These are phyloP conservation scores for Grigorovia jiainica DNA, from an alignment of 805 yeast species.

Conservation along the genomic window DNA sequence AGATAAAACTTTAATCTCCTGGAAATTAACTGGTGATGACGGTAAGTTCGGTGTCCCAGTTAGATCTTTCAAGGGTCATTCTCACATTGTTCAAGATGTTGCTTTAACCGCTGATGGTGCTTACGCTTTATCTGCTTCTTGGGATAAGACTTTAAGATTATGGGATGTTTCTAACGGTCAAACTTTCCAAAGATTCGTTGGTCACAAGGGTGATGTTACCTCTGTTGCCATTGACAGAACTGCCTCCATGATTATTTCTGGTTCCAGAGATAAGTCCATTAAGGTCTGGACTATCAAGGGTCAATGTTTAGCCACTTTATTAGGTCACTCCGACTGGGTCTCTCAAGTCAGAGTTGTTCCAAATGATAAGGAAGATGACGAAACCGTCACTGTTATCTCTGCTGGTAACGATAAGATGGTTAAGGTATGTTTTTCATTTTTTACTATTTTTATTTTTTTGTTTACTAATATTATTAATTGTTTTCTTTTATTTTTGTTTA, in stretches of 20 bases:
- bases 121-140: conserved; percentile 96
- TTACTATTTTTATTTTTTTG: conserved; percentile 1
- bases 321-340: conserved; percentile 99
- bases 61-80: conserved; percentile 95
- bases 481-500: conserved; percentile 1
- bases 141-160: conserved; percentile 98
- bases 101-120: conserved; percentile 96
- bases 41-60: conserved; percentile 97
- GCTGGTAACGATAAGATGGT: conserved; percentile 99
- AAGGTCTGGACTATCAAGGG: conserved; percentile 99
- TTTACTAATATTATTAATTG: conserved; percentile 5
- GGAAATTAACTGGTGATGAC: conserved; percentile 96
- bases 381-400: conserved; percentile 71
- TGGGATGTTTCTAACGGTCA: conserved; percentile 96
- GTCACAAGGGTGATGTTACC: conserved; percentile 95
- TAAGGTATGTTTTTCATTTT: conserved; percentile 68
- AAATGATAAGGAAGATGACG: conserved; percentile 36
- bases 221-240: conserved; percentile 93
- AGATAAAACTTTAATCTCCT: conserved; percentile 96
- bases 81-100: conserved; percentile 97
- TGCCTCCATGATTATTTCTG: conserved; percentile 97
- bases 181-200: conserved; percentile 89
- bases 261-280: conserved; percentile 98
- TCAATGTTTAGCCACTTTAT: conserved; percentile 87
- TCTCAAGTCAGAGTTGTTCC: conserved; percentile 97